phyloP scores from a whole-genome alignment of 2,329 filamentous ascomycete genomes.

The Cladophialophora immunda region DNA sequence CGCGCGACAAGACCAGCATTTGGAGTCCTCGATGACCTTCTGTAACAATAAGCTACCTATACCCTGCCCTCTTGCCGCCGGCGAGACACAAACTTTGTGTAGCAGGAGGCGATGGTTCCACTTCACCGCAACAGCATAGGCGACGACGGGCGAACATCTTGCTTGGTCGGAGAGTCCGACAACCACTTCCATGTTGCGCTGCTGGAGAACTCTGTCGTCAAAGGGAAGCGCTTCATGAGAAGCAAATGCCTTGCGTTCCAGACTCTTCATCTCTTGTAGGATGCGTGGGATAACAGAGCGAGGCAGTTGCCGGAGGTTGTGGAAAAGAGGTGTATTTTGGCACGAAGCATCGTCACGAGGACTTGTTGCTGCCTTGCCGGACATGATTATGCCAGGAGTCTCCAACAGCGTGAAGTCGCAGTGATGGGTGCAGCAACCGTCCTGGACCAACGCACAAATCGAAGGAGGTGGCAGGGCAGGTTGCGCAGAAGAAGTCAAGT shows the following conservation, averaged over 20 bases:
- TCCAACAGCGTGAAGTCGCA: background rate
- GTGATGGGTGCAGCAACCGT: background rate
- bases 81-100: constrained; percentile 62
- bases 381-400: background rate
- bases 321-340: constrained; percentile 12
- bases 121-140: constrained; percentile 59
- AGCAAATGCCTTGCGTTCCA: constrained; percentile 61
- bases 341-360: background rate
- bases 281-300: constrained; percentile 23
- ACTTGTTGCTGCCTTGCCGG: background rate
- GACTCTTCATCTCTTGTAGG: constrained; percentile 27
- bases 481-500: background rate
- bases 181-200: constrained; percentile 33
- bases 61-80: constrained; percentile 56
- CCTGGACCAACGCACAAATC: background rate
- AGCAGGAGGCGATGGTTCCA: constrained; percentile 56
- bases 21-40: constrained; percentile 53
- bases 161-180: constrained; percentile 18
- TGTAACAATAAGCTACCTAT: constrained; percentile 56
- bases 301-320: constrained; percentile 25
- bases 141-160: constrained; percentile 43
- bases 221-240: constrained; percentile 61
- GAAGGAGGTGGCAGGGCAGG: background rate
- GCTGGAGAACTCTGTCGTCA: constrained; percentile 43
- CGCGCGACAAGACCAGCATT: constrained; percentile 56